A percentile compares a stretch with the other conserved stretches of the same genome.
These are phyloP conservation scores for Adenanthera pavonina DNA, from an alignment of 306 rosid species.

Conservation along the genomic window DNA sequence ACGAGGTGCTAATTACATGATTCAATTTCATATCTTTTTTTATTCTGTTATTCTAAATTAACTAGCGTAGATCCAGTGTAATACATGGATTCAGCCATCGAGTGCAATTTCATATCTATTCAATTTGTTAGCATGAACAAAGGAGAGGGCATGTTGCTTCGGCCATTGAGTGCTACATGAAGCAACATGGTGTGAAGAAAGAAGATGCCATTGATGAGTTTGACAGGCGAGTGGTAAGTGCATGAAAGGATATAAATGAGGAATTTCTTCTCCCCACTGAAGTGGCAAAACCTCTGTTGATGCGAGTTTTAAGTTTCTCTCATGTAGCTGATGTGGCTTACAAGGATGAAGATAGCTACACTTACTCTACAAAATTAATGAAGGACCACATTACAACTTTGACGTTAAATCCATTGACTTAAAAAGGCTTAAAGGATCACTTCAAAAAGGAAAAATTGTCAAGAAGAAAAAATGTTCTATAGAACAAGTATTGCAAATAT, in stretches of 20 bases:
- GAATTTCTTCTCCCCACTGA: neutral
- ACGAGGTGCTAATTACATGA: neutral
- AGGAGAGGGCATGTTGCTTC: constrained; percentile 27
- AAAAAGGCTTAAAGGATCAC: no score
- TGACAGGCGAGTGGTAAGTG: neutral
- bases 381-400: neutral
- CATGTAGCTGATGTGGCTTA: neutral
- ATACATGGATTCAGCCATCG: no score
- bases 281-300: neutral
- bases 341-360: neutral
- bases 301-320: neutral
- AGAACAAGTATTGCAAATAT: no score
- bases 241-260: neutral
- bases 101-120: no score
- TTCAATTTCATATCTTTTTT: neutral
- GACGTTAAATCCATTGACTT: neutral
- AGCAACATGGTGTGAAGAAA: constrained; percentile 7
- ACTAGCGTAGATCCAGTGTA: neutral
- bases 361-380: neutral
- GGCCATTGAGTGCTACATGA: constrained; percentile 41
- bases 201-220: constrained; percentile 23
- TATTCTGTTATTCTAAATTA: neutral
- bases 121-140: constrained; percentile 41
- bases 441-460: no score
- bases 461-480: no score